These are phyloP conservation scores for Rubia occidens DNA, from an alignment of 305 asterid species.

Conservation along the genomic window DNA sequence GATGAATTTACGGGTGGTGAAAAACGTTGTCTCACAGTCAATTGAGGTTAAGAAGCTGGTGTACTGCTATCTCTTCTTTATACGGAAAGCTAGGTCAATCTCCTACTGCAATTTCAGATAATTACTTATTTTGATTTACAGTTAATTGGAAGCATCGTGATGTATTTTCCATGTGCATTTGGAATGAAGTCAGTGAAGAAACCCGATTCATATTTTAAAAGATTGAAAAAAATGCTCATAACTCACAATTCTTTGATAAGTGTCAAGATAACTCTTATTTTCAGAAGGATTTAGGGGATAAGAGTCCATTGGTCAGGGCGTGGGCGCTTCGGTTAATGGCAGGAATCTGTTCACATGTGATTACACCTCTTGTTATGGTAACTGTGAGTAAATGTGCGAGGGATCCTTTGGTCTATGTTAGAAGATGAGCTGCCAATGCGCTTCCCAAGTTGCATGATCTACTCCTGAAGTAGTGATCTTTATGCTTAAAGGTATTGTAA, in stretches of 20 bases:
- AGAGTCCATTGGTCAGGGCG: constrained; percentile 86
- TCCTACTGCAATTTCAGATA: background rate
- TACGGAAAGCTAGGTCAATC: constrained; percentile 68
- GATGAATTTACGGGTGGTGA: constrained; percentile 60
- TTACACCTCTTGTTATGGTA: constrained; percentile 56
- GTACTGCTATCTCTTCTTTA: constrained; percentile 82
- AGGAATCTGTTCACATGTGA: constrained; percentile 82
- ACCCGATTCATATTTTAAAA: too few species aligned
- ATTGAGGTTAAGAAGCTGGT: constrained; percentile 92
- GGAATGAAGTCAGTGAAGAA: too few species aligned
- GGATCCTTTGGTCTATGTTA: constrained; percentile 26
- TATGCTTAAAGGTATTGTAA: too few species aligned
- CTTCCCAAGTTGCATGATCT: too few species aligned
- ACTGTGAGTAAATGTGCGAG: too few species aligned
- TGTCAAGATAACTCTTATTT: constrained; percentile 73
- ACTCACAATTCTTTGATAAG: constrained; percentile 26
- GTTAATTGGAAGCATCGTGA: background rate
- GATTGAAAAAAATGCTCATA: too few species aligned
- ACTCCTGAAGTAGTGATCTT: too few species aligned
- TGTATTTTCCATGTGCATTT: background rate
- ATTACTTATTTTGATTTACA: background rate
- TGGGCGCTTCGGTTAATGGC: constrained; percentile 98
- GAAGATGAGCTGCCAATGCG: too few species aligned
- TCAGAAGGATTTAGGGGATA: constrained; percentile 93
- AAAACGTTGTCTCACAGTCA: constrained; percentile 88